These are phyloP conservation scores for Apiospora aurea DNA, from an alignment of 2,329 filamentous ascomycete genomes.

Conservation along the genomic window DNA sequence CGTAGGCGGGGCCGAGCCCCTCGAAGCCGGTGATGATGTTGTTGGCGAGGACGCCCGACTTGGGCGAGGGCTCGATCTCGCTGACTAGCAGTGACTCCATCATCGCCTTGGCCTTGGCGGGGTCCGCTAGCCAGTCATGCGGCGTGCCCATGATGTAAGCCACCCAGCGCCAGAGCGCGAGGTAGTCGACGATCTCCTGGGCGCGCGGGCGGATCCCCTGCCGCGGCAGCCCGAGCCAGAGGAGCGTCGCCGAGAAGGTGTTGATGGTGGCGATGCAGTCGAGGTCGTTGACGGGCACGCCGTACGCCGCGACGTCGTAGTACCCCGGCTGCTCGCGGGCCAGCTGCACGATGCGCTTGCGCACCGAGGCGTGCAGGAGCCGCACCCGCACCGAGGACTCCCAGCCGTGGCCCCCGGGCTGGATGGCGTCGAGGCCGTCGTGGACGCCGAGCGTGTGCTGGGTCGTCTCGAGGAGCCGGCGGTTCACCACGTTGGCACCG, in stretches of 20 bases:
- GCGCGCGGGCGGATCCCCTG: slow-evolving; percentile 72
- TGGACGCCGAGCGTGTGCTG: slow-evolving; percentile 79
- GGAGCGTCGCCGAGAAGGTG: slow-evolving; percentile 71
- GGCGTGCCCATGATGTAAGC: slow-evolving; percentile 76
- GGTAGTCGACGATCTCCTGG: slow-evolving; percentile 72
- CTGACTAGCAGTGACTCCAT: slow-evolving; percentile 73
- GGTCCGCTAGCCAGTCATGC: slow-evolving; percentile 63
- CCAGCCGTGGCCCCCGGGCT: slow-evolving; percentile 72
- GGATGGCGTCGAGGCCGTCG: slow-evolving; percentile 66
- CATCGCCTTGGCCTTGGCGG: slow-evolving; percentile 61
- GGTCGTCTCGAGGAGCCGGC: slow-evolving; percentile 71
- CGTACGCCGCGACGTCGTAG: slow-evolving; percentile 64
- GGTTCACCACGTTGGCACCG: slow-evolving; percentile 68
- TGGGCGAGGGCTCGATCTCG: slow-evolving; percentile 71
- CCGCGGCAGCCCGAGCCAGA: slow-evolving; percentile 71
- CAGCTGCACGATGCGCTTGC: slow-evolving; percentile 68
- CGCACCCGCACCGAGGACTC: slow-evolving; percentile 71
- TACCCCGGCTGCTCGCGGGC: slow-evolving; percentile 64
- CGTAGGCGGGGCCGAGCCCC: slow-evolving; percentile 68
- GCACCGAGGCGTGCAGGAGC: slow-evolving; percentile 72
- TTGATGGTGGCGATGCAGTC: slow-evolving; percentile 76
- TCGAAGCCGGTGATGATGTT: slow-evolving; percentile 78
- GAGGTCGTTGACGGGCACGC: slow-evolving; percentile 77
- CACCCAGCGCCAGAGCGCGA: slow-evolving; percentile 79
- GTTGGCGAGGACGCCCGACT: slow-evolving; percentile 70